Conservation (phyloP, 371 early-diverging fungal species). For the Mortierella sp. region DNA sequence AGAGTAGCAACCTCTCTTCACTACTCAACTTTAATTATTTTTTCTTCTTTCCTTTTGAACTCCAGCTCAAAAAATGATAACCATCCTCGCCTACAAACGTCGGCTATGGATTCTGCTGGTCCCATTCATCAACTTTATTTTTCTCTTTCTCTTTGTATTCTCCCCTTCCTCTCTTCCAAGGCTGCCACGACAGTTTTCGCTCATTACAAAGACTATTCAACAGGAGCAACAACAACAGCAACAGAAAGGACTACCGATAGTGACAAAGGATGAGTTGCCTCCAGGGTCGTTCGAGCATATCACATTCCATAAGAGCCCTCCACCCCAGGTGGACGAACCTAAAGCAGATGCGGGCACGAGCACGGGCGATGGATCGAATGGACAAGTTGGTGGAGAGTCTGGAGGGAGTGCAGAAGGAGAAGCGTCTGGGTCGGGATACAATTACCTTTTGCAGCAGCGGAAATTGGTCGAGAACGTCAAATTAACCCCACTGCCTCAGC, state of each 20-base stretch:
- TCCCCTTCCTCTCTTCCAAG: constrained; percentile 43
- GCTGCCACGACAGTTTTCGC: constrained; percentile 17
- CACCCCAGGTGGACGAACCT: too few species aligned
- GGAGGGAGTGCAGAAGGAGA: background rate
- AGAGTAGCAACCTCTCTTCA: background rate
- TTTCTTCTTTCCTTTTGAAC: background rate
- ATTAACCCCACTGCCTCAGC: constrained; percentile 33
- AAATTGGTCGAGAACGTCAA: constrained; percentile 29
- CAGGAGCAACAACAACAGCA: background rate
- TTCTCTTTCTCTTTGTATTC: constrained; percentile 39
- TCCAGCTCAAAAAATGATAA: constrained; percentile 12
- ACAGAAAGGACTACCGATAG: background rate
- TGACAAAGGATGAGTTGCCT: background rate
- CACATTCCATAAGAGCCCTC: background rate
- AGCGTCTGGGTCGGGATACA: constrained; percentile 1
- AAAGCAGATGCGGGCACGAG: background rate
- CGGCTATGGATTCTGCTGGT: constrained; percentile 38
- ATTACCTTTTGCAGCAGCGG: constrained; percentile 32
- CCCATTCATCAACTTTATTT: constrained; percentile 46
- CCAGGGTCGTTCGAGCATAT: constrained; percentile 21
- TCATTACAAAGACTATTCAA: background rate
- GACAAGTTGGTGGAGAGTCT: background rate
- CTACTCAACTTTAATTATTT: background rate
- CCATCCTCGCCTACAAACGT: constrained; percentile 22
- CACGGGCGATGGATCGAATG: background rate